Evolutionary conservation across 2,329 filamentous ascomycete species (phyloP).

Genomic region (Colletotrichum neosansevieriae): DNA sequence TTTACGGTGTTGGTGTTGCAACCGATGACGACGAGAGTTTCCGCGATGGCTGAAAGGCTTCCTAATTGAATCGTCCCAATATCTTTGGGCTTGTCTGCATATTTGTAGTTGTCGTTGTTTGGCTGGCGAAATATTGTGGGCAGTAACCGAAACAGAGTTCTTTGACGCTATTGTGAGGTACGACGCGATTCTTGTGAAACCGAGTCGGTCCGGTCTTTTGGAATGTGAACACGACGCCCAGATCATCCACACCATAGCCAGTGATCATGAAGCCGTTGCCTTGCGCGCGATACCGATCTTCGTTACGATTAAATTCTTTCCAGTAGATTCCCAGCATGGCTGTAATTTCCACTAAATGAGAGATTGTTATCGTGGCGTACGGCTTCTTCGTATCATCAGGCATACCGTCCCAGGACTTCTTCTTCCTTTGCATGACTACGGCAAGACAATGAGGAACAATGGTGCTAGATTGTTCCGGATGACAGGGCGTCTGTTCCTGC

Average conservation of each 20-base stretch:
- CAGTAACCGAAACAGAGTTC: slow-evolving; percentile 55
- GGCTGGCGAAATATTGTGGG: slow-evolving; percentile 50
- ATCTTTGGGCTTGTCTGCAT: slow-evolving; percentile 43
- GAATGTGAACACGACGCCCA: slow-evolving; percentile 56
- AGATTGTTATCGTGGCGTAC: slow-evolving; percentile 52
- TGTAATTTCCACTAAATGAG: slow-evolving; percentile 51
- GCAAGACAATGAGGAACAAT: slow-evolving; percentile 13
- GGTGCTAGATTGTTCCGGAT: background rate
- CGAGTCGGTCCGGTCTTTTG: slow-evolving; percentile 50
- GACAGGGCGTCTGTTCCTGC: slow-evolving; percentile 19
- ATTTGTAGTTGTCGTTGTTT: slow-evolving; percentile 27
- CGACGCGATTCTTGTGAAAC: slow-evolving; percentile 51
- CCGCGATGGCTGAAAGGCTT: slow-evolving; percentile 47
- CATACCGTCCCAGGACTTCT: slow-evolving; percentile 38
- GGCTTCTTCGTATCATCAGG: slow-evolving; percentile 44
- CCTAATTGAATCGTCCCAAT: slow-evolving; percentile 40
- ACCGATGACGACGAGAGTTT: slow-evolving; percentile 54
- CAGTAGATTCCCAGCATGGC: slow-evolving; percentile 55
- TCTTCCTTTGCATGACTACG: slow-evolving; percentile 36
- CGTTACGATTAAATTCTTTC: slow-evolving; percentile 54
- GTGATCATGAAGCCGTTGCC: slow-evolving; percentile 52
- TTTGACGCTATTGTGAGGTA: slow-evolving; percentile 53
- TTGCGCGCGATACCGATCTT: slow-evolving; percentile 52
- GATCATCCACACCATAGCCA: slow-evolving; percentile 47
- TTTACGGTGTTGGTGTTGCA: slow-evolving; percentile 51